Evolutionary conservation across 768 basidiomycete genomes (phyloP).

Genomic region (Trametes sanguinea): DNA sequence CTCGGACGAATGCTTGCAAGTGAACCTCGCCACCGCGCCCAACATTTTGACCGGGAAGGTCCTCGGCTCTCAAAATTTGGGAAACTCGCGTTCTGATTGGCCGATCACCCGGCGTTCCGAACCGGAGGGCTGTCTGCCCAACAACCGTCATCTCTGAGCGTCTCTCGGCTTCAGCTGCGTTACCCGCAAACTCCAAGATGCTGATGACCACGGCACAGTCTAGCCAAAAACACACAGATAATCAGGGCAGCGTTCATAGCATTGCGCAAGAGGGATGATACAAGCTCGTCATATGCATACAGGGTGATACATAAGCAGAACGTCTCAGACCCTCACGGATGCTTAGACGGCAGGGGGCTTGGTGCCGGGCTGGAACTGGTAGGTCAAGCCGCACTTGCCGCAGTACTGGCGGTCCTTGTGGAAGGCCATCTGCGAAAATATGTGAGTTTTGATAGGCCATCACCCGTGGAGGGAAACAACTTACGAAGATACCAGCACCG

Average conservation of each 20-base stretch:
- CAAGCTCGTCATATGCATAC: constrained; percentile 25
- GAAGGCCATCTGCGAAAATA: constrained; percentile 82
- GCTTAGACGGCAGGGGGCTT: constrained; percentile 72
- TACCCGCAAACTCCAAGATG: too few relatives aligned
- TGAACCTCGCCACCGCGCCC: background rate
- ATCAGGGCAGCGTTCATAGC: constrained; percentile 12
- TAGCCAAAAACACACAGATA: too few relatives aligned
- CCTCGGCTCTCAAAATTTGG: constrained; percentile 18
- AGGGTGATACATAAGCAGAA: constrained; percentile 22
- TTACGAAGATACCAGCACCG: constrained; percentile 83
- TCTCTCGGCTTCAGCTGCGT: too few relatives aligned
- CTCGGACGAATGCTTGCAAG: constrained; percentile 2
- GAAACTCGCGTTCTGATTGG: constrained; percentile 12
- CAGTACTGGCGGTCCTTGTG: constrained; percentile 98
- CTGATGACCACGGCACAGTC: too few relatives aligned
- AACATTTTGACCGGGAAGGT: constrained; percentile 17
- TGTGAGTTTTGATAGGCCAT: background rate
- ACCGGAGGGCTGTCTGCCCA: background rate
- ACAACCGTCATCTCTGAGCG: background rate
- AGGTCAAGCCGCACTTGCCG: constrained; percentile 90
- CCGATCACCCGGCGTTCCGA: background rate
- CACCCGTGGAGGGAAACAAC: constrained; percentile 29
- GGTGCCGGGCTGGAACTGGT: constrained; percentile 79
- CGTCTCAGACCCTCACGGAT: constrained; percentile 3
- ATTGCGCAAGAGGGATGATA: constrained; percentile 19